Evolutionary conservation across 306 rosid genomes (phyloP).

Genomic region (Astragalus membranaceus): DNA sequence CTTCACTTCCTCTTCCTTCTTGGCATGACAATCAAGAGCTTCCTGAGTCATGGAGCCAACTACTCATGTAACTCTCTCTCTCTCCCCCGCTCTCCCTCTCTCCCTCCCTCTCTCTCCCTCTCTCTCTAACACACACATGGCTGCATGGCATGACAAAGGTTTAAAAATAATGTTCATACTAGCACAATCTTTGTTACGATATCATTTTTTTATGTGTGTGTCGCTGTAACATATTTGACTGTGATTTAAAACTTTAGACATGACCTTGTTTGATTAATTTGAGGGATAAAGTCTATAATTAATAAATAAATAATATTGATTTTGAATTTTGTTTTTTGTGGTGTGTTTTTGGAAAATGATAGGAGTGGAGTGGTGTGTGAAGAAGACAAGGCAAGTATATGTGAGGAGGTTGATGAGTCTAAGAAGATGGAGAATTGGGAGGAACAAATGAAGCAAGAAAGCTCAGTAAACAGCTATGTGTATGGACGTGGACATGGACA

Average conservation of each 20-base stretch:
- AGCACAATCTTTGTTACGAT: too few relatives aligned
- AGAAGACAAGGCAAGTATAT: constrained; percentile 50
- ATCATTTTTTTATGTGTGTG: too few relatives aligned
- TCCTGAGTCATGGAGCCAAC: constrained; percentile 97
- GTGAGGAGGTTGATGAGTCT: constrained; percentile 2
- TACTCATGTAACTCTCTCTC: constrained; percentile 50
- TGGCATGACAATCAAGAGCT: constrained; percentile 64
- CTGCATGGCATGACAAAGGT: not conserved
- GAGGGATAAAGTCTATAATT: too few relatives aligned
- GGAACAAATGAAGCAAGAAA: constrained; percentile 51
- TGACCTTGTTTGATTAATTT: too few relatives aligned
- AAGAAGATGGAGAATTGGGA: too few relatives aligned
- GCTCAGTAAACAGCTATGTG: constrained; percentile 36
- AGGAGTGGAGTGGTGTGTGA: constrained; percentile 69
- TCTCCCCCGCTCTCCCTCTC: not conserved
- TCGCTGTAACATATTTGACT: too few relatives aligned
- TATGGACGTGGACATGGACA: constrained; percentile 36
- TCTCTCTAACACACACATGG: not conserved
- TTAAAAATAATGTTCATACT: too few relatives aligned
- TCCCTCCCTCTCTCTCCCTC: not conserved
- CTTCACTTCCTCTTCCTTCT: constrained; percentile 51
- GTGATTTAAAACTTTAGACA: too few relatives aligned
- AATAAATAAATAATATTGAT: too few relatives aligned
- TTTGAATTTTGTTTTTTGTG: too few relatives aligned
- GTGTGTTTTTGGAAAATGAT: not conserved